A percentile compares a stretch with the other conserved stretches of the same genome.
These are phyloP conservation scores for Teunomyces barrocoloradensis DNA, from an alignment of 805 yeast genomes.

Conservation along the genomic window DNA sequence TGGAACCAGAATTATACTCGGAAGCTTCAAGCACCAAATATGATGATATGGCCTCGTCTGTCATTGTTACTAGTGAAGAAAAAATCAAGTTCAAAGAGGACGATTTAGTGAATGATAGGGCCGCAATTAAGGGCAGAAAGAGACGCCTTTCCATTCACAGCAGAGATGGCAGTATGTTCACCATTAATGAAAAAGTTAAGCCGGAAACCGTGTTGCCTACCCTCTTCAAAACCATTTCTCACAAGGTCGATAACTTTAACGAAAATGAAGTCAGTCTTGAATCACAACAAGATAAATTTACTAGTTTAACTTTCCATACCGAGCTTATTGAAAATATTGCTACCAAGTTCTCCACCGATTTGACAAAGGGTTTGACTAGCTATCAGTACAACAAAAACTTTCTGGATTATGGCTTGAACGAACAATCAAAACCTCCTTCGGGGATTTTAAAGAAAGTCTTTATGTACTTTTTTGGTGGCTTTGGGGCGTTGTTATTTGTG, in stretches of 20 bases:
- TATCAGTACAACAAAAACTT: constrained; percentile 11
- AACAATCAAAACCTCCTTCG: constrained; percentile 37
- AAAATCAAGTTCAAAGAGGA: constrained; percentile 4
- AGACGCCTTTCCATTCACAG: constrained; percentile 7
- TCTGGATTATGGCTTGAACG: constrained; percentile 31
- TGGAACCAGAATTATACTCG: constrained; percentile 5
- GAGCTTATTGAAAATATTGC: constrained; percentile 23
- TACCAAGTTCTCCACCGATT: constrained; percentile 17
- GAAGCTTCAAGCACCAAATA: constrained; percentile 3
- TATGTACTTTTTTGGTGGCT: constrained; percentile 47
- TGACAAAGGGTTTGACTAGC: constrained; percentile 20
- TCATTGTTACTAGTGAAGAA: background rate
- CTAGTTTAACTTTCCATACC: constrained; percentile 28
- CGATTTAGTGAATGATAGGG: constrained; percentile 1
- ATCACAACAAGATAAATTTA: constrained; percentile 19
- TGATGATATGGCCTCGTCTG: constrained; percentile 6
- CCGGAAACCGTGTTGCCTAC: constrained; percentile 35
- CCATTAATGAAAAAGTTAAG: constrained; percentile 13
- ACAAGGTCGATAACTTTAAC: constrained; percentile 27
- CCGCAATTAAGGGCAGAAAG: background rate
- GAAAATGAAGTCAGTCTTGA: constrained; percentile 9
- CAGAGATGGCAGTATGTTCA: constrained; percentile 4
- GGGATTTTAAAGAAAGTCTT: constrained; percentile 31
- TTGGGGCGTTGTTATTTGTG: constrained; percentile 40
- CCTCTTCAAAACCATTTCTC: constrained; percentile 36